Evolutionary conservation across 495 filamentous ascomycete species (phyloP).

Genomic region (Talaromyces trachyspermus): DNA sequence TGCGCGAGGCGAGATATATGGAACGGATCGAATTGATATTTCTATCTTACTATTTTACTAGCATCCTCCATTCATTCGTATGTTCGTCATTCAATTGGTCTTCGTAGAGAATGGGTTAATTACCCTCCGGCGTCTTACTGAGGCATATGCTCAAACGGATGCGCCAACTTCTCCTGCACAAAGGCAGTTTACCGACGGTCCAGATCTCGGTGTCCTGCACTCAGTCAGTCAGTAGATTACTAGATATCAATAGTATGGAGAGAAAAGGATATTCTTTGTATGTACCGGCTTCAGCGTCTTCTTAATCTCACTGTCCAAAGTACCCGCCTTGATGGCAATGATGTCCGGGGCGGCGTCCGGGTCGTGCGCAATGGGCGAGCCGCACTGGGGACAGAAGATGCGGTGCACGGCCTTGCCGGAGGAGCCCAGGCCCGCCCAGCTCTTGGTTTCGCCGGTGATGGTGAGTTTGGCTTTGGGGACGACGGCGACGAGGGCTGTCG

Average conservation of each 20-base stretch:
- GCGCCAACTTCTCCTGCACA: constrained; percentile 54
- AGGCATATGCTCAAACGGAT: constrained; percentile 57
- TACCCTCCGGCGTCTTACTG: too few relatives aligned
- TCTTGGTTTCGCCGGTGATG: constrained; percentile 57
- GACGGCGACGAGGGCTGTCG: constrained; percentile 54
- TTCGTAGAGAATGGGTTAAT: background rate
- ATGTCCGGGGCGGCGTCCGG: constrained; percentile 59
- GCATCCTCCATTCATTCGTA: background rate
- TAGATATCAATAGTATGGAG: too few relatives aligned
- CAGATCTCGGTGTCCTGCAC: constrained; percentile 60
- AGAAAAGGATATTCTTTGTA: too few relatives aligned
- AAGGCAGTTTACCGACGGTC: constrained; percentile 59
- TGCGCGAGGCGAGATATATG: too few relatives aligned
- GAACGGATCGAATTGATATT: background rate
- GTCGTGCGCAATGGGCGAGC: constrained; percentile 62
- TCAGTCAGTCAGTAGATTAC: too few relatives aligned
- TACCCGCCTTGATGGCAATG: constrained; percentile 62
- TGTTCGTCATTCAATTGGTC: background rate
- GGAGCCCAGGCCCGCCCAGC: constrained; percentile 44
- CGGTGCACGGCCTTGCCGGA: constrained; percentile 56
- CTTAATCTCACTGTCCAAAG: constrained; percentile 54
- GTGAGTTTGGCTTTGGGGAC: constrained; percentile 55
- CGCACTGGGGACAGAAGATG: constrained; percentile 62
- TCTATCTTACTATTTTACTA: background rate
- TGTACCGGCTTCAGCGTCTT: constrained; percentile 58